Percentiles rank a stretch among this genome's conserved stretches.
These are phyloP conservation scores for Nephelium lappaceum DNA, from an alignment of 345 rosid species.

Conservation along the genomic window DNA sequence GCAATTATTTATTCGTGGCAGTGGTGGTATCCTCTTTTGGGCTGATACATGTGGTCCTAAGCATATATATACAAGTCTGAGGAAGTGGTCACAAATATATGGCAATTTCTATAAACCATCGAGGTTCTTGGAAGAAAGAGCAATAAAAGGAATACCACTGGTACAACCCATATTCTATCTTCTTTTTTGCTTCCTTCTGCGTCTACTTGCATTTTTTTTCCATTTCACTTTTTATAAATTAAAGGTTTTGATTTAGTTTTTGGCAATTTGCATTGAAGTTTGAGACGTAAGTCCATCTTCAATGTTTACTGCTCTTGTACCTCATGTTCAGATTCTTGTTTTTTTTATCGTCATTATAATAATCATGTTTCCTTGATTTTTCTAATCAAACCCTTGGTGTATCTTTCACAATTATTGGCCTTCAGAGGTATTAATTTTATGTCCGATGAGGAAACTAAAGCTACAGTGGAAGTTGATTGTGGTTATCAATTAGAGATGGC, in stretches of 20 bases:
- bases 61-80: constrained; percentile 63
- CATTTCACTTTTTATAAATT: background rate
- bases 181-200: background rate
- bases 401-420: background rate
- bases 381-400: background rate
- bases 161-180: constrained; percentile 38
- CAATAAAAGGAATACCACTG: constrained; percentile 66
- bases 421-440: background rate
- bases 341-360: background rate
- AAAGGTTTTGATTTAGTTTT: background rate
- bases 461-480: background rate
- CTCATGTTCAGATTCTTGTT: background rate
- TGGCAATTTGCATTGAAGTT: background rate
- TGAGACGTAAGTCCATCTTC: background rate
- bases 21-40: constrained; percentile 95
- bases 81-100: constrained; percentile 67
- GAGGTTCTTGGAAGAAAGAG: constrained; percentile 85
- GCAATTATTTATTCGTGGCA: constrained; percentile 31
- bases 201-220: background rate
- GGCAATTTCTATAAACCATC: constrained; percentile 81
- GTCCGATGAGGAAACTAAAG: background rate
- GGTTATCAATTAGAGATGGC: background rate
- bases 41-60: constrained; percentile 73
- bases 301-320: background rate
- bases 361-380: background rate